These are phyloP conservation scores for Mortierella alpina DNA, from an alignment of 192 early-diverging fungal species.

Conservation along the genomic window DNA sequence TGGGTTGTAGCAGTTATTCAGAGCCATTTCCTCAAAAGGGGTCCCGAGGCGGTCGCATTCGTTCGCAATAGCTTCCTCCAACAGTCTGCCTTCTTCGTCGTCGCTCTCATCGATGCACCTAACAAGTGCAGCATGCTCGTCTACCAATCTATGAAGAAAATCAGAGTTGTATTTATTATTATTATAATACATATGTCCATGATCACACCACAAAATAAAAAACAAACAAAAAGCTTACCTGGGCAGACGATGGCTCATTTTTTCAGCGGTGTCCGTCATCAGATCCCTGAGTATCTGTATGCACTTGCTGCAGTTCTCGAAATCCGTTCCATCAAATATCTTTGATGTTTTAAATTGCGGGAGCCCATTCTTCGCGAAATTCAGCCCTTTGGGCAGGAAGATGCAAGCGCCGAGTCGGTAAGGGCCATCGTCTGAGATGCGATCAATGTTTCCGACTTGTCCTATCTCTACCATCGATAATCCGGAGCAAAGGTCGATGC, in stretches of 20 bases:
- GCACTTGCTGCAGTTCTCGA: slow-evolving; percentile 25
- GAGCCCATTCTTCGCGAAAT: slow-evolving; percentile 15
- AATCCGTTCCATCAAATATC: slow-evolving; percentile 22
- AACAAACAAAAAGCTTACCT: slow-evolving; percentile 14
- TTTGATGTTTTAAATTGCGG: slow-evolving; percentile 21
- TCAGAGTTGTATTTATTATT: slow-evolving; percentile 6
- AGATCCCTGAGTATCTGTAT: slow-evolving; percentile 20
- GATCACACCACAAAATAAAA: too few relatives aligned
- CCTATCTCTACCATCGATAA: too few relatives aligned
- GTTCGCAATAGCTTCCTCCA: too few relatives aligned
- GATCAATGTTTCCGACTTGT: slow-evolving; percentile 34
- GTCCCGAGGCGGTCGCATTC: too few relatives aligned
- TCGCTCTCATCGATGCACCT: slow-evolving; percentile 12
- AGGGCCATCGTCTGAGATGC: slow-evolving; percentile 12
- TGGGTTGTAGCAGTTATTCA: too few relatives aligned
- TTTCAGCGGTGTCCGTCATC: slow-evolving; percentile 32
- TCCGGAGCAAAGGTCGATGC: slow-evolving; percentile 28
- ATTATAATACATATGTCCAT: too few relatives aligned
- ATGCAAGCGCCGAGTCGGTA: slow-evolving; percentile 31
- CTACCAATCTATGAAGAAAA: slow-evolving; percentile 19
- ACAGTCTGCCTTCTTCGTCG: slow-evolving; percentile 17
- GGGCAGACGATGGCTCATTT: slow-evolving; percentile 21
- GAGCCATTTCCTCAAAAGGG: too few relatives aligned
- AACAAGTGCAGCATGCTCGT: slow-evolving; percentile 11
- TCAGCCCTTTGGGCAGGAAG: slow-evolving; percentile 25